phyloP scores from a whole-genome alignment of 768 basidiomycete species.

The Leccinum rimulosum region DNA sequence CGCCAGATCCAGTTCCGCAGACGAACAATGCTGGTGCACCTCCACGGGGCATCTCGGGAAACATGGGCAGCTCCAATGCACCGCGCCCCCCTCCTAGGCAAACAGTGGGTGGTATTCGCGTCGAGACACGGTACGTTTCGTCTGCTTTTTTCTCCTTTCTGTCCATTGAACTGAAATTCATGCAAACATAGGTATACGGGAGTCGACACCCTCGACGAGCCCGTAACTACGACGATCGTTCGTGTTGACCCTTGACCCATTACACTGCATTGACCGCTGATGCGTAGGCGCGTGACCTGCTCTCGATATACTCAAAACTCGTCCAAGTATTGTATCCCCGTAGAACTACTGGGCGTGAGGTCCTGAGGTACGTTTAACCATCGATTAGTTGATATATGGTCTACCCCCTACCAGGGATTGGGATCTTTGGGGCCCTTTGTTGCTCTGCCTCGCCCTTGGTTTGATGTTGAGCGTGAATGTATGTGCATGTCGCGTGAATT shows the following conservation, averaged over 20 bases:
- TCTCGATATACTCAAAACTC: conserved; percentile 90
- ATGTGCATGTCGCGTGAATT: conserved; percentile 19
- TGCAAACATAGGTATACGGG: conserved; percentile 59
- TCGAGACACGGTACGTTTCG: conserved; percentile 76
- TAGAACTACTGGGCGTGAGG: conserved; percentile 70
- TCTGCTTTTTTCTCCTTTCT: neutral
- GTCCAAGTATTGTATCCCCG: conserved; percentile 93
- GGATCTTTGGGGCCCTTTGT: conserved; percentile 96
- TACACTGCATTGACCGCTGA: conserved; percentile 8
- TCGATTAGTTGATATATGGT: neutral
- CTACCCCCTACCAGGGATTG: conserved; percentile 66
- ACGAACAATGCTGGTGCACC: conserved; percentile 32
- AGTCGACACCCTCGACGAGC: conserved; percentile 88
- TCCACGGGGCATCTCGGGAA: conserved; percentile 57
- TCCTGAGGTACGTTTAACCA: conserved; percentile 55
- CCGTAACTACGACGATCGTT: conserved; percentile 85
- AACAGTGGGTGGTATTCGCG: conserved; percentile 79
- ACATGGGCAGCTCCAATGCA: conserved; percentile 57
- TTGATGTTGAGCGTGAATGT: conserved; percentile 87
- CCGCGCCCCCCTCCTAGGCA: conserved; percentile 49
- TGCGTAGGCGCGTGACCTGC: conserved; percentile 75
- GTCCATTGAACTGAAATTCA: neutral
- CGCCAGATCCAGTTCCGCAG: conserved; percentile 51
- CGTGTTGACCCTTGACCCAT: conserved; percentile 29
- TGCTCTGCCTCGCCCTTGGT: conserved; percentile 76